Evolutionary conservation across 2,329 filamentous ascomycete genomes (phyloP).

Genomic region (Aspergillus floridensis): DNA sequence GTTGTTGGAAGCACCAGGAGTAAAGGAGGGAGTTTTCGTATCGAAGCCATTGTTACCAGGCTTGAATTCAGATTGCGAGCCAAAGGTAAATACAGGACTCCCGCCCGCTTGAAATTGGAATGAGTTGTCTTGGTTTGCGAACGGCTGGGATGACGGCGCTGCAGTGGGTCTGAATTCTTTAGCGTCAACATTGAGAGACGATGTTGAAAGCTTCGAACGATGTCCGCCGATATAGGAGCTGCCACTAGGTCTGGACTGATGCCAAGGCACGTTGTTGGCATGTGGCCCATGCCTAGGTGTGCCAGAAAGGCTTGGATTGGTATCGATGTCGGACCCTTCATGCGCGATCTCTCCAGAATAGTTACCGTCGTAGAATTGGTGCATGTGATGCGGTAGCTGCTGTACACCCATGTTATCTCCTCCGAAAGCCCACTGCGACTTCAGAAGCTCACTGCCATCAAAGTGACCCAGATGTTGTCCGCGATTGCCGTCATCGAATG

Average conservation of each 20-base stretch:
- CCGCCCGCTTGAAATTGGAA: conserved; percentile 42
- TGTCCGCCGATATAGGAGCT: conserved; percentile 52
- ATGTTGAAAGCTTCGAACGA: conserved; percentile 66
- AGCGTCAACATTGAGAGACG: conserved; percentile 83
- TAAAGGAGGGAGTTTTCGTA: conserved; percentile 67
- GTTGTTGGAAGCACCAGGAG: conserved; percentile 46
- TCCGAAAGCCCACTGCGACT: conserved; percentile 39
- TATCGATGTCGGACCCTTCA: conserved; percentile 66
- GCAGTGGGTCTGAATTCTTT: conserved; percentile 72
- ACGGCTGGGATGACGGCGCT: conserved; percentile 48
- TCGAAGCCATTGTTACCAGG: conserved; percentile 58
- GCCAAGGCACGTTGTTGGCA: conserved; percentile 33
- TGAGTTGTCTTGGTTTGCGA: conserved; percentile 42
- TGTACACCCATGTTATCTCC: conserved; percentile 28
- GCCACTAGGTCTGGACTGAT: conserved; percentile 33
- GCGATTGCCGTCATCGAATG: conserved; percentile 73
- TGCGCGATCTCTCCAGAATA: conserved; percentile 37
- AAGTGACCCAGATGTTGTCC: conserved; percentile 27
- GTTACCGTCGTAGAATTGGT: conserved; percentile 36
- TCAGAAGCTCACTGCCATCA: conserved; percentile 30
- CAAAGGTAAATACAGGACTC: conserved; percentile 31
- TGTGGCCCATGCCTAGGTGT: conserved; percentile 51
- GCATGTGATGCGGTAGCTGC: conserved; percentile 27
- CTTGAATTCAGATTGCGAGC: conserved; percentile 27
- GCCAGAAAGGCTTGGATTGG: conserved; percentile 69